These are phyloP conservation scores for Solanum pimpinellifolium DNA, from an alignment of 257 asterid species.

Conservation along the genomic window DNA sequence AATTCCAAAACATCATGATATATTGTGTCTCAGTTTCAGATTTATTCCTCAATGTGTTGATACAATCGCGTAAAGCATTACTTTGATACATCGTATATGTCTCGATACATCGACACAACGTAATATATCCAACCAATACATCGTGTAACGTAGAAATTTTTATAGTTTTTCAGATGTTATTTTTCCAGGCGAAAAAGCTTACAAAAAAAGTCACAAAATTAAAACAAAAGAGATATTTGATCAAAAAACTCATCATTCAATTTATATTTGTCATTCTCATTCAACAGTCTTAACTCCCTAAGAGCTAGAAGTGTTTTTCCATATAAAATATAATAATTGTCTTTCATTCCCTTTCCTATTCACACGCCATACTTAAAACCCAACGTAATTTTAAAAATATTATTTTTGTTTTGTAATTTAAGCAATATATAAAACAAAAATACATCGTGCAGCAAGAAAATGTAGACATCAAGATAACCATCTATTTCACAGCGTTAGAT, in stretches of 20 bases:
- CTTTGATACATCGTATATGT: too few species aligned
- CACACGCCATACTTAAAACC: background rate
- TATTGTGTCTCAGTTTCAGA: rapidly evolving
- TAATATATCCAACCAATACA: too few species aligned
- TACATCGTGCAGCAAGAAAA: background rate
- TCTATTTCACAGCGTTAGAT: background rate
- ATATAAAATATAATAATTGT: too few species aligned
- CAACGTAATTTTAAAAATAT: background rate
- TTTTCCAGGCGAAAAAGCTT: too few species aligned
- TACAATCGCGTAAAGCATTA: too few species aligned
- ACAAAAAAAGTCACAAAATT: rapidly evolving
- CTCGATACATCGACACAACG: too few species aligned
- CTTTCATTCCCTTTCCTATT: background rate
- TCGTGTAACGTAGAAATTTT: background rate
- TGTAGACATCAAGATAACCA: background rate
- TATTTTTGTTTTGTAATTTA: background rate
- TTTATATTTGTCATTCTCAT: too few species aligned
- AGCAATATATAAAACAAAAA: background rate
- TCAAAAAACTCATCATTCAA: background rate
- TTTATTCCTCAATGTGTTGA: too few species aligned
- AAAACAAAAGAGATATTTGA: background rate
- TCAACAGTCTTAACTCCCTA: too few species aligned
- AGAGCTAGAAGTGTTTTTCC: too few species aligned
- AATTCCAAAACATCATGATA: rapidly evolving
- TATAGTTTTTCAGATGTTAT: too few species aligned